phyloP scores from a whole-genome alignment of 1,139 yeast genomes.

The Pichia kudriavzevii region DNA sequence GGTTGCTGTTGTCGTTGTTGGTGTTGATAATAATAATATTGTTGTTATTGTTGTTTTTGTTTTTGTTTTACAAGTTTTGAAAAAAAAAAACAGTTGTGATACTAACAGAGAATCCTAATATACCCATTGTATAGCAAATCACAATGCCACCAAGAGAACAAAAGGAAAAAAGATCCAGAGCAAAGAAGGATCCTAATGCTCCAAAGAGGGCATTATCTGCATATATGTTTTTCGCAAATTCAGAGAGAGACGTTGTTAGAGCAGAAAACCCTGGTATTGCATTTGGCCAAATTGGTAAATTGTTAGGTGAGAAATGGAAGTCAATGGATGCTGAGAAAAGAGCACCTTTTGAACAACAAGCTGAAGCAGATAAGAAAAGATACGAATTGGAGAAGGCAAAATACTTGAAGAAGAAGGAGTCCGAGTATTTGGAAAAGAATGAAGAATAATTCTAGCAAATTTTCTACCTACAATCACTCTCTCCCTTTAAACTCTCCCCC shows the following conservation, averaged over 20 bases:
- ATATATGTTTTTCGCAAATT: conserved; percentile 98
- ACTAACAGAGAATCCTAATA: conserved; percentile 2
- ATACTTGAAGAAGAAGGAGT: conserved; percentile 52
- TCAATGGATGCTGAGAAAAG: conserved; percentile 74
- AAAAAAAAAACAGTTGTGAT: no score
- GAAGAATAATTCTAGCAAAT: conserved; percentile 5
- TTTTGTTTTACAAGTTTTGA: no score
- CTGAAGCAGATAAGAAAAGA: conserved; percentile 93
- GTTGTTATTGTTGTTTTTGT: no score
- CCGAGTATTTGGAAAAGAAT: conserved; percentile 13
- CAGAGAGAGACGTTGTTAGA: conserved; percentile 90
- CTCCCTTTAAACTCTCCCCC: background rate
- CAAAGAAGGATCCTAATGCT: conserved; percentile 79
- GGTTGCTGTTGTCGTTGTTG: no score
- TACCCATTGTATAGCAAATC: no score
- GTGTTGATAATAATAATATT: no score
- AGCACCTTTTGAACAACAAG: conserved; percentile 84
- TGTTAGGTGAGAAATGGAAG: conserved; percentile 96
- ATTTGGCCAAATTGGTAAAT: conserved; percentile 87
- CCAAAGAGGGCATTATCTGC: conserved; percentile 98
- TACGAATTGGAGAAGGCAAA: conserved; percentile 94
- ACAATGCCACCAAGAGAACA: conserved; percentile 18
- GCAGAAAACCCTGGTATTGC: conserved; percentile 92
- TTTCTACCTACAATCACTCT: background rate
- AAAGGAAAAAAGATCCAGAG: conserved; percentile 20